Conservation (phyloP, 768 basidiomycete genomes). For the Tremella mesenterica region DNA sequence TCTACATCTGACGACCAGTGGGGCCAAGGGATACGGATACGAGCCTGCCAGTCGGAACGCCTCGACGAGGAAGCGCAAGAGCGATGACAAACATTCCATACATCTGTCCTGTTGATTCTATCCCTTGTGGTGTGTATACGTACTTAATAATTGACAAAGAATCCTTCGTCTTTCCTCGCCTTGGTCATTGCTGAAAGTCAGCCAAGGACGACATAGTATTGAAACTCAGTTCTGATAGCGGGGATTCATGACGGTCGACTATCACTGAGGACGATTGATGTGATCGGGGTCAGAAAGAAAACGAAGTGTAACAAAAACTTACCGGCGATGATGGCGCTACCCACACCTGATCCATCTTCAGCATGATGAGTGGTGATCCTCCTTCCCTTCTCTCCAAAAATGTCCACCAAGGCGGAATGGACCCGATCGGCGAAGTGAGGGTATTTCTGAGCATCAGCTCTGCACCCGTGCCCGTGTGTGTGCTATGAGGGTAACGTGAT, state of each 20-base stretch:
- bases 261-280: too few relatives aligned
- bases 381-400: slow-evolving; percentile 91
- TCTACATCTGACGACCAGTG: too few relatives aligned
- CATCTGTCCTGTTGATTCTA: too few relatives aligned
- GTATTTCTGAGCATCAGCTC: slow-evolving; percentile 65
- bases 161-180: slow-evolving; percentile 60
- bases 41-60: too few relatives aligned
- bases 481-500: too few relatives aligned
- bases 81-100: too few relatives aligned
- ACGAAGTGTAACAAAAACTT: slow-evolving; percentile 27
- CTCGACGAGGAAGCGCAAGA: too few relatives aligned
- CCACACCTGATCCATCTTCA: slow-evolving; percentile 87
- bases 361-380: slow-evolving; percentile 74
- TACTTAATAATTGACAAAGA: slow-evolving; percentile 41
- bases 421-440: slow-evolving; percentile 88
- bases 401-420: slow-evolving; percentile 82
- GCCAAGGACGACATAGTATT: neutral
- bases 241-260: neutral
- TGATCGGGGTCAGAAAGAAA: too few relatives aligned
- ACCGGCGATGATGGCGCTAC: slow-evolving; percentile 91
- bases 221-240: neutral
- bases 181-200: slow-evolving; percentile 72
- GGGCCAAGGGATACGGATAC: too few relatives aligned
- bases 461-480: too few relatives aligned
- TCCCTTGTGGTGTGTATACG: too few relatives aligned